These are phyloP conservation scores for Neofusicoccum laricinum DNA, from an alignment of 2,329 filamentous ascomycete genomes.

Conservation along the genomic window DNA sequence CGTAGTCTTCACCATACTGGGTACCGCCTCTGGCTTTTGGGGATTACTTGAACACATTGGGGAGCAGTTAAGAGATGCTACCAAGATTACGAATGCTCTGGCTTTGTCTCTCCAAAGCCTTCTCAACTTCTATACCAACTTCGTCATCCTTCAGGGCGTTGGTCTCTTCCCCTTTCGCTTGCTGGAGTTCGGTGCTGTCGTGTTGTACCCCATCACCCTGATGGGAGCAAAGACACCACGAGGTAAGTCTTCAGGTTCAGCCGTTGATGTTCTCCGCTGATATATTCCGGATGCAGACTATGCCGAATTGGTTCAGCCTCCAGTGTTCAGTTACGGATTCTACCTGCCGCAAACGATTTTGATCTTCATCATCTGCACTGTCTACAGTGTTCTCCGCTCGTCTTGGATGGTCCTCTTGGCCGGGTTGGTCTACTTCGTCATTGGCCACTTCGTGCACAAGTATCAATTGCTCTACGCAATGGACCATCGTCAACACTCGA, in stretches of 20 bases:
- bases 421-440: conserved; percentile 76
- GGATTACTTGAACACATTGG: conserved; percentile 62
- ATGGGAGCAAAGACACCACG: conserved; percentile 82
- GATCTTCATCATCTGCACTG: conserved; percentile 90
- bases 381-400: conserved; percentile 81
- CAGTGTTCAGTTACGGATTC: conserved; percentile 92
- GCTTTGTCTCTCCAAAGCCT: conserved; percentile 72
- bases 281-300: conserved; percentile 55
- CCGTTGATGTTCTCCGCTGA: background rate
- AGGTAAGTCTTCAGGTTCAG: conserved; percentile 31
- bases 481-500: conserved; percentile 94
- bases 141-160: conserved; percentile 90
- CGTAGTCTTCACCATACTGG: conserved; percentile 85
- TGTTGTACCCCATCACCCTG: conserved; percentile 76
- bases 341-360: conserved; percentile 90
- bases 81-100: conserved; percentile 70
- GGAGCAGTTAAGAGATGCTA: conserved; percentile 74
- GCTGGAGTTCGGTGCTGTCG: conserved; percentile 82
- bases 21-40: conserved; percentile 73
- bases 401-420: conserved; percentile 81
- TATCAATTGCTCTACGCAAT: conserved; percentile 98
- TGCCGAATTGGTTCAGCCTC: conserved; percentile 75
- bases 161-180: conserved; percentile 90
- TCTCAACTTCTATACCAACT: conserved; percentile 84
- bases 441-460: conserved; percentile 89